These are phyloP conservation scores for Paracamarosporium sp. DNA, from an alignment of 2,329 filamentous ascomycete genomes.

Conservation along the genomic window DNA sequence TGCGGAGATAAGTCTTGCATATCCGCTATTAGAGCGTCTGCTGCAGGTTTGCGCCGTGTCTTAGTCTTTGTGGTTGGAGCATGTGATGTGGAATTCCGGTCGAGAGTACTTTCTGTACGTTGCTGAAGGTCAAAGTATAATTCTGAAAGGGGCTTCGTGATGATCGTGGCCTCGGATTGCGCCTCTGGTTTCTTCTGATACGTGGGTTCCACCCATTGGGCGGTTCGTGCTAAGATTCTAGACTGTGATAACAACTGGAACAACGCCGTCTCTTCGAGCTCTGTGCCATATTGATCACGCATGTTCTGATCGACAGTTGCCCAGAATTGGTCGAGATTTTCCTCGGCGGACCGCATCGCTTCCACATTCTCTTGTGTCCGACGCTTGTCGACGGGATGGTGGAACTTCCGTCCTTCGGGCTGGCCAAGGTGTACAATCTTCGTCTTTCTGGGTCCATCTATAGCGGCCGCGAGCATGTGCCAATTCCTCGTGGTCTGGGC, in stretches of 20 bases:
- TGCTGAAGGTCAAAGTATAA: background rate
- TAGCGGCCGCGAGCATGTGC: background rate
- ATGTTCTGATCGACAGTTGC: background rate
- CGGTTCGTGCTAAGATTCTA: background rate
- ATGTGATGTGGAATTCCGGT: background rate
- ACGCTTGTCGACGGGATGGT: slow-evolving; percentile 57
- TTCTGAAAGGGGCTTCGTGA: background rate
- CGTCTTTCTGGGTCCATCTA: background rate
- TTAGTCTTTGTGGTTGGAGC: background rate
- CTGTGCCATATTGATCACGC: background rate
- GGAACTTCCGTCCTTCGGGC: slow-evolving; percentile 51
- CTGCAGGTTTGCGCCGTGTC: background rate
- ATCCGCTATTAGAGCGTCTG: no score
- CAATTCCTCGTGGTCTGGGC: background rate
- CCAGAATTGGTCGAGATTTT: slow-evolving; percentile 48
- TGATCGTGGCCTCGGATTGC: background rate
- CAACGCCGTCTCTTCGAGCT: background rate
- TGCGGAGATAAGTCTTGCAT: background rate
- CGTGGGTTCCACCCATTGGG: slow-evolving; percentile 3
- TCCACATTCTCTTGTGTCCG: slow-evolving; percentile 55
- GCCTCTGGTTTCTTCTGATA: background rate
- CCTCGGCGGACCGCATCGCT: slow-evolving; percentile 55
- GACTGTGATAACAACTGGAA: background rate
- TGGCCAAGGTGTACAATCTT: slow-evolving; percentile 16
- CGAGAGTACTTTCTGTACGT: background rate